phyloP scores from a whole-genome alignment of 2,329 filamentous ascomycete genomes.

The Trichoderma sp. region DNA sequence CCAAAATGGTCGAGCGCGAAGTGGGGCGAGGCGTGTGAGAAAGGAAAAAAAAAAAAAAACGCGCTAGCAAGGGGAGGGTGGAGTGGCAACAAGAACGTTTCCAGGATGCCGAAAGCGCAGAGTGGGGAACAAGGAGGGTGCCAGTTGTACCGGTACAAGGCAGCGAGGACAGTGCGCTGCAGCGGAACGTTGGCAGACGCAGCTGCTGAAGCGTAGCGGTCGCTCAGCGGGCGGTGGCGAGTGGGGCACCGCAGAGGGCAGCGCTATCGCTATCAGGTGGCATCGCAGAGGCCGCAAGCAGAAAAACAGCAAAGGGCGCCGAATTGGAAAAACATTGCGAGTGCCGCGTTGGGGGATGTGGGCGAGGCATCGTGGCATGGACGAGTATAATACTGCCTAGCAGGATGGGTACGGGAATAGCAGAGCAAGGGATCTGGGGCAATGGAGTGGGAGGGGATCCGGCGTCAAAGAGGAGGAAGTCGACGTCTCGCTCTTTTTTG shows the following conservation, averaged over 20 bases:
- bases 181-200: conserved; percentile 26
- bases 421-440: conserved; percentile 17
- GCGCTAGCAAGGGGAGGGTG: conserved; percentile 22
- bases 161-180: conserved; percentile 18
- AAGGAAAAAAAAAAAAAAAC: background rate
- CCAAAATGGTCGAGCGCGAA: conserved; percentile 14
- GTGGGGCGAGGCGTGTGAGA: conserved; percentile 13
- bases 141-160: background rate
- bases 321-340: conserved; percentile 15
- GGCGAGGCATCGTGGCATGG: background rate
- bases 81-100: conserved; percentile 25
- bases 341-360: background rate
- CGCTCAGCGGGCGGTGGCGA: conserved; percentile 28
- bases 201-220: background rate
- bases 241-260: conserved; percentile 30
- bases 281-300: conserved; percentile 32
- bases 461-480: conserved; percentile 5
- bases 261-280: conserved; percentile 10
- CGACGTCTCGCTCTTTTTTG: conserved; percentile 8
- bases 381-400: conserved; percentile 14
- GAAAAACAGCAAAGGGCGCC: background rate
- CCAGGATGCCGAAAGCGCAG: conserved; percentile 17
- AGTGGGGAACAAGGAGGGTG: conserved; percentile 29
- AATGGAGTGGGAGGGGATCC: conserved; percentile 20
- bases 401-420: conserved; percentile 14